Evolutionary conservation across 257 asterid species (phyloP).

Genomic region (Plectranthus barbatus): DNA sequence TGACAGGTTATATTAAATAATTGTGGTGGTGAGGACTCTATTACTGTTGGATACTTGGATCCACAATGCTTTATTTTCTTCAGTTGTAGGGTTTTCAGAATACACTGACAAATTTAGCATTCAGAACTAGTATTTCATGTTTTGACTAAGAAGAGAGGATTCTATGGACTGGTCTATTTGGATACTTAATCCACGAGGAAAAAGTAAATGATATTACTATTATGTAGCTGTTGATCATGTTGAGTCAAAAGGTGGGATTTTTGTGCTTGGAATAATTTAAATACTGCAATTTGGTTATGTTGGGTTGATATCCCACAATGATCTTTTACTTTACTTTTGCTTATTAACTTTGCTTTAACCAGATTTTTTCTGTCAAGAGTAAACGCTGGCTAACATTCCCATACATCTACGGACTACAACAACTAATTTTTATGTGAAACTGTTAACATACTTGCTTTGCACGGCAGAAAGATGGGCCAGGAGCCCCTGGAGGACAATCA

Average conservation of each 20-base stretch:
- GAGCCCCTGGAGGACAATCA: conserved; percentile 97
- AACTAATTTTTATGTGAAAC: neutral
- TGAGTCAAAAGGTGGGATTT: neutral
- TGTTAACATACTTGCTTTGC: conserved; percentile 12
- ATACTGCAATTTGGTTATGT: neutral
- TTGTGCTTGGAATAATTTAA: neutral
- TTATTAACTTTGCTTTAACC: neutral
- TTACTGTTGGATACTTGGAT: too few species aligned
- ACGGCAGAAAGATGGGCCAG: conserved; percentile 95
- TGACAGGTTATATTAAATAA: too few species aligned
- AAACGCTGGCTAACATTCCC: neutral
- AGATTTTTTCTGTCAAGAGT: neutral
- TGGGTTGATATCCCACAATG: conserved; percentile 1
- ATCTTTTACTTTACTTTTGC: neutral
- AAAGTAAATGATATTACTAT: neutral
- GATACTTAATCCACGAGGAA: too few species aligned
- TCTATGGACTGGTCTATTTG: too few species aligned
- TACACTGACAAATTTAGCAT: too few species aligned
- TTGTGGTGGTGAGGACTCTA: too few species aligned
- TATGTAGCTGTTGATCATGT: neutral
- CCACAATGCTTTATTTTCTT: too few species aligned
- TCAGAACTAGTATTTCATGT: too few species aligned
- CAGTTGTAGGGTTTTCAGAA: too few species aligned
- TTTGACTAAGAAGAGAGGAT: too few species aligned
- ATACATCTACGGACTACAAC: neutral